Base-by-base conservation (phyloP, 2,329 filamentous ascomycete species). In the Cladosporium velox region DNA sequence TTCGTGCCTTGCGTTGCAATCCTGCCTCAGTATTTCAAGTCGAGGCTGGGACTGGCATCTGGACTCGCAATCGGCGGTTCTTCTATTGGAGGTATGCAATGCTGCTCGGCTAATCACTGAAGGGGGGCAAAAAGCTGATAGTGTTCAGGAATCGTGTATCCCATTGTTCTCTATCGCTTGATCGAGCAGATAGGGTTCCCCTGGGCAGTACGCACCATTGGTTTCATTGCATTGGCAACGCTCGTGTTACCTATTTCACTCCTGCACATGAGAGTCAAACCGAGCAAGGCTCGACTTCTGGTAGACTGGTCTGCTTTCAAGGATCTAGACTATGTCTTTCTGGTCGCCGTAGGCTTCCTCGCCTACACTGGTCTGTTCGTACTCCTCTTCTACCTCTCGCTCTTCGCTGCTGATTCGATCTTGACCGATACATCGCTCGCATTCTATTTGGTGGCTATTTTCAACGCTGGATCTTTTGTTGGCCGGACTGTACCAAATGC, bases 161-260 rank as follows among this genome's bases (percentile, higher is more conserved):
- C 65, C 2, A 67, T 67, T 38, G 54, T 66, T 28, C 63, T 67
- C 49, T 65, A 66, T 41, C 52, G 35, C 2, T 26, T 67, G 2
- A 73, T 86, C 10, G 52, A 61, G 49, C 54, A 49, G 26, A 69
- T 87, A 14, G 84, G 85, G 1, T 87, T 86, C 64, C 80, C 77
- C 10, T 87, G 85, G 84, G 77, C 82, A 0, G 77, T 86, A 0
- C 77, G 85, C 3, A 75, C 84, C 34, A 73, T 84, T 11, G 85
- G 79, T 0, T 86, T 72, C 6, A 79, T 84, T 52, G 74, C 81
- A 15, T 64, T 74, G 4, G 69, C 60, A 3, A 70, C 66, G 4
- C 63, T 72, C 18, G 28, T 70, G 5, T 66, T 72, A 8, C 70
- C 71, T 14, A 66, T 67, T 54, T 24, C 55, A 15, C 59, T 64